Evolutionary conservation across 768 basidiomycete genomes (phyloP).

Genomic region (Epithele typhae): DNA sequence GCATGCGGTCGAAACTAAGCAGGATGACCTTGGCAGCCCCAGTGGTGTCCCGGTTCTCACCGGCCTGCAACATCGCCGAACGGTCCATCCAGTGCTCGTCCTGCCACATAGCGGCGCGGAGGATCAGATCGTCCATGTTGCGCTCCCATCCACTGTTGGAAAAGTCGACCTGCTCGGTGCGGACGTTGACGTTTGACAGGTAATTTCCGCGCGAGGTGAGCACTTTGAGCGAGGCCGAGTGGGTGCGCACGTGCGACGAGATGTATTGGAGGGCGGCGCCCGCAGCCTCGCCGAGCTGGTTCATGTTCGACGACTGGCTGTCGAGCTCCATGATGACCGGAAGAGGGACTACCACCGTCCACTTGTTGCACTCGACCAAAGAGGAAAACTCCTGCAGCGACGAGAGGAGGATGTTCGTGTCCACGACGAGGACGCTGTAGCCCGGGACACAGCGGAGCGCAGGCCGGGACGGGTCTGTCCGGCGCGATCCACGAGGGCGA

Average conservation of each 20-base stretch:
- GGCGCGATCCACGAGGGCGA: slow-evolving; percentile 27
- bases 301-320: slow-evolving; percentile 66
- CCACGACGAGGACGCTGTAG: slow-evolving; percentile 86
- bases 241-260: slow-evolving; percentile 67
- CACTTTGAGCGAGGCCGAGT: slow-evolving; percentile 79
- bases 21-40: slow-evolving; percentile 79
- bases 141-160: slow-evolving; percentile 47
- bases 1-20: slow-evolving; percentile 87
- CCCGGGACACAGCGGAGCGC: slow-evolving; percentile 66
- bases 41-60: slow-evolving; percentile 33
- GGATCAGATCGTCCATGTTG: slow-evolving; percentile 93
- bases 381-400: slow-evolving; percentile 69
- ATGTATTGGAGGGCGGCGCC: slow-evolving; percentile 71
- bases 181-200: slow-evolving; percentile 72
- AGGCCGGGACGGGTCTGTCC: slow-evolving; percentile 30
- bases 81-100: slow-evolving; percentile 90
- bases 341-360: slow-evolving; percentile 89
- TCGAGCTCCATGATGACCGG: slow-evolving; percentile 98
- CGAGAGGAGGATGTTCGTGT: slow-evolving; percentile 92
- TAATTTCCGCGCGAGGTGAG: slow-evolving; percentile 97
- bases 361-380: slow-evolving; percentile 73
- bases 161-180: slow-evolving; percentile 83
- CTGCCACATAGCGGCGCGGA: slow-evolving; percentile 92
- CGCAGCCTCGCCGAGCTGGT: slow-evolving; percentile 72
- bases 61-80: slow-evolving; percentile 58